Percentiles rank a stretch among this genome's conserved stretches.
These are phyloP conservation scores for Lichtheimia corymbifera DNA, from an alignment of 371 early-diverging fungal genomes.

Conservation along the genomic window DNA sequence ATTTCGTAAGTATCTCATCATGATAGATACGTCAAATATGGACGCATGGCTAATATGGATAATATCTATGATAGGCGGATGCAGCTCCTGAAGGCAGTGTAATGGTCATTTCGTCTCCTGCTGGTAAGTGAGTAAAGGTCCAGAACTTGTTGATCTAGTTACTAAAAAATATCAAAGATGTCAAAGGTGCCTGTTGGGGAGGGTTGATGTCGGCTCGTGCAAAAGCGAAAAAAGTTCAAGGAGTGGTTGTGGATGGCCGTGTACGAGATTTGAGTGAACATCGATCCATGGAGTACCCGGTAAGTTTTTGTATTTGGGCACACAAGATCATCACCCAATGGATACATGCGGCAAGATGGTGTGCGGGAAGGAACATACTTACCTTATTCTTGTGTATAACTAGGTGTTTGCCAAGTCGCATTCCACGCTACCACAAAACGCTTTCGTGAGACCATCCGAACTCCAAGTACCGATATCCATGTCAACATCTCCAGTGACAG, in stretches of 20 bases:
- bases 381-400: background rate
- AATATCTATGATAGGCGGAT: conserved; percentile 46
- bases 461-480: conserved; percentile 66
- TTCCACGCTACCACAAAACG: conserved; percentile 70
- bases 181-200: conserved; percentile 81
- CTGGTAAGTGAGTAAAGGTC: conserved; percentile 20
- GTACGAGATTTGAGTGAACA: conserved; percentile 75
- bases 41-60: no score
- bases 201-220: conserved; percentile 83
- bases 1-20: conserved; percentile 57
- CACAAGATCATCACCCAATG: background rate
- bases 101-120: conserved; percentile 72
- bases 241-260: conserved; percentile 77
- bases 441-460: conserved; percentile 63
- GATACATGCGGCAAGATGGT: background rate
- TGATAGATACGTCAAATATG: conserved; percentile 1
- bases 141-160: background rate
- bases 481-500: conserved; percentile 52
- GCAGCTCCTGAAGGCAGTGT: conserved; percentile 57
- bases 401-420: conserved; percentile 68
- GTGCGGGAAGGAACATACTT: background rate
- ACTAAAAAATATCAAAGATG: conserved; percentile 19
- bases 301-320: conserved; percentile 22
- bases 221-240: conserved; percentile 56
- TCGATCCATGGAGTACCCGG: conserved; percentile 62